phyloP scores from a whole-genome alignment of 768 basidiomycete genomes.

The Termitomyces sp. region DNA sequence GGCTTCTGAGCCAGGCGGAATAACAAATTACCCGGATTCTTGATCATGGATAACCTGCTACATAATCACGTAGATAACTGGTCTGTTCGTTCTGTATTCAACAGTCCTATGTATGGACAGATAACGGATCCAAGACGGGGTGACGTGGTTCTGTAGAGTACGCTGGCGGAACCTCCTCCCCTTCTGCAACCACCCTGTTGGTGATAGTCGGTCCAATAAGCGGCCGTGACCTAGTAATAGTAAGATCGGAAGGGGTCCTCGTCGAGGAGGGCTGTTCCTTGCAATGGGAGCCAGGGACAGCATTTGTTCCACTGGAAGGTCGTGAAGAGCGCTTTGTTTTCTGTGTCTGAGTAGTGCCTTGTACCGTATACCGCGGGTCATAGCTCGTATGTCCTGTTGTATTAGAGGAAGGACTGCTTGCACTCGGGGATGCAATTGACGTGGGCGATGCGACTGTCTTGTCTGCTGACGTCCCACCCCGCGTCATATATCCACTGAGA shows the following conservation, averaged over 20 bases:
- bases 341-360: neutral
- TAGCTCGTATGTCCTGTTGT: neutral
- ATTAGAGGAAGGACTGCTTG: neutral
- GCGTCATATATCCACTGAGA: conserved; percentile 1
- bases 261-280: neutral
- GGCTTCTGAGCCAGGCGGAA: no score
- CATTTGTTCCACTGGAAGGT: neutral
- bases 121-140: no score
- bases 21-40: no score
- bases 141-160: neutral
- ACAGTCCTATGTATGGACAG: no score
- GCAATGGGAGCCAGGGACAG: neutral
- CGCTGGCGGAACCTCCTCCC: conserved; percentile 5
- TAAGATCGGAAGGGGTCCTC: neutral
- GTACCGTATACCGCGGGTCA: neutral
- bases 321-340: neutral
- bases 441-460: neutral
- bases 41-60: no score
- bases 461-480: conserved; percentile 4
- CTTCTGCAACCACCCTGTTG: neutral
- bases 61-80: no score
- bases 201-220: neutral
- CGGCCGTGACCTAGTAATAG: neutral
- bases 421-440: neutral
- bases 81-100: no score